Percentiles rank a stretch among this genome's conserved stretches.
phyloP scores from a whole-genome alignment of 768 basidiomycete genomes.

The Boletus rubroflammeus region DNA sequence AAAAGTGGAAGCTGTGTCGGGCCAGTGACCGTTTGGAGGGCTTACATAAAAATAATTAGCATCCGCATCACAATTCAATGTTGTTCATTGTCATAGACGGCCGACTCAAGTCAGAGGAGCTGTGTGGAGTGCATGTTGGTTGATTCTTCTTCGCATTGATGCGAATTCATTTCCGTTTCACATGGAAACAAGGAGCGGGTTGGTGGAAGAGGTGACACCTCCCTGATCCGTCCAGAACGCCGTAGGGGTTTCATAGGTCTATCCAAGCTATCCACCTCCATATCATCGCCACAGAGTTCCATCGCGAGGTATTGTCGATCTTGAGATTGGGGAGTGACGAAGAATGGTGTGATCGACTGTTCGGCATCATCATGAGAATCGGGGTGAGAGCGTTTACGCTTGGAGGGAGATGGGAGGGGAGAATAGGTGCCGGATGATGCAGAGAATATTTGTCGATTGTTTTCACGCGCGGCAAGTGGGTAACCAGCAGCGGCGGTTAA shows the following conservation, averaged over 20 bases:
- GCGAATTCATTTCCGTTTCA: conserved; percentile 34
- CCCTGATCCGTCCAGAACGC: conserved; percentile 30
- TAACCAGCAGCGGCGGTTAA: conserved; percentile 28
- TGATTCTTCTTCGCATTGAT: conserved; percentile 20
- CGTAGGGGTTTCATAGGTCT: conserved; percentile 37
- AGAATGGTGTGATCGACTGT: conserved; percentile 14
- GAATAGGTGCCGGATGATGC: conserved; percentile 33
- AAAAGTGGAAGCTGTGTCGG: conserved; percentile 18
- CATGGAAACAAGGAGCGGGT: conserved; percentile 22
- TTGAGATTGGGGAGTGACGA: conserved; percentile 20
- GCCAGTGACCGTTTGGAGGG: conserved; percentile 4
- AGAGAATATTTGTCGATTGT: conserved; percentile 46
- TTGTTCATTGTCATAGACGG: conserved; percentile 23
- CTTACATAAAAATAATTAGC: conserved; percentile 27
- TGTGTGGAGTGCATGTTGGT: conserved; percentile 19
- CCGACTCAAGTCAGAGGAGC: conserved; percentile 16
- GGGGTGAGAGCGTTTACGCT: conserved; percentile 32
- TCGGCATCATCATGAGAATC: conserved; percentile 21
- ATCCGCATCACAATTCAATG: conserved; percentile 17
- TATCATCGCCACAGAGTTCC: conserved; percentile 27
- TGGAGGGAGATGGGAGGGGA: conserved; percentile 33
- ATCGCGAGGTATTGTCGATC: conserved; percentile 22
- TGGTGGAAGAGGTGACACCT: conserved; percentile 24
- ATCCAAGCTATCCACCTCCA: conserved; percentile 21
- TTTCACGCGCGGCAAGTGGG: conserved; percentile 57